Percentiles rank a stretch among this genome's conserved stretches.
Conservation (phyloP, 192 early-diverging fungal species). For the Mortierella hygrophila region DNA sequence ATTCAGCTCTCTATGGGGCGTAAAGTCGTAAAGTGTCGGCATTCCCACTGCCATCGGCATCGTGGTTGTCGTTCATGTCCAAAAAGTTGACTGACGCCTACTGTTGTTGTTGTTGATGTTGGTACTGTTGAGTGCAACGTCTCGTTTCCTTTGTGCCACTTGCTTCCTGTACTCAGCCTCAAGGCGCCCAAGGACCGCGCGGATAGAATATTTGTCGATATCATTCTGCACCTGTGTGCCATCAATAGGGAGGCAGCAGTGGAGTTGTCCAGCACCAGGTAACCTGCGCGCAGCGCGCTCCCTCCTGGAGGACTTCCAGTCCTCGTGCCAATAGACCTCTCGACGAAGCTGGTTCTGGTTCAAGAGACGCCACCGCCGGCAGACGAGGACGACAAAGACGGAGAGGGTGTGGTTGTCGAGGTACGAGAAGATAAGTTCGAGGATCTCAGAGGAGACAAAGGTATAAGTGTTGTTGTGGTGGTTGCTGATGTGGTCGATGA, state of each 20-base stretch:
- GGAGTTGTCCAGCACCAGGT: background rate
- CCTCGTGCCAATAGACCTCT: background rate
- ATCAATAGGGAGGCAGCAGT: background rate
- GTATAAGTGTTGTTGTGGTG: background rate
- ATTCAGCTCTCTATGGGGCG: background rate
- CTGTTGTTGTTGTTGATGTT: background rate
- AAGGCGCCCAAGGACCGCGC: background rate
- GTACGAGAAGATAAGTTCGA: background rate
- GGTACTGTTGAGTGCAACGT: background rate
- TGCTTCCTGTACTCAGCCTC: background rate
- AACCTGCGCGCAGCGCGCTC: background rate
- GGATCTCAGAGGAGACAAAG: background rate
- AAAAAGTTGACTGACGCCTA: too few species aligned
- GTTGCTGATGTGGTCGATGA: too few species aligned
- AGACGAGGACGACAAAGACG: background rate
- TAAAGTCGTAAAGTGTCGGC: background rate
- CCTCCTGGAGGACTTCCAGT: background rate
- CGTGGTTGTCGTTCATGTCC: background rate
- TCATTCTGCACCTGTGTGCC: too few species aligned
- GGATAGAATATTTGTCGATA: background rate
- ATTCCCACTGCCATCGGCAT: background rate
- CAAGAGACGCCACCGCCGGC: background rate
- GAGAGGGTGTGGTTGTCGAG: background rate
- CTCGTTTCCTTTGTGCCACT: background rate
- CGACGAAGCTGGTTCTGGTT: background rate